Conservation (phyloP, 352 stramenopile genomes). For the Globisporangium camurandrum region DNA sequence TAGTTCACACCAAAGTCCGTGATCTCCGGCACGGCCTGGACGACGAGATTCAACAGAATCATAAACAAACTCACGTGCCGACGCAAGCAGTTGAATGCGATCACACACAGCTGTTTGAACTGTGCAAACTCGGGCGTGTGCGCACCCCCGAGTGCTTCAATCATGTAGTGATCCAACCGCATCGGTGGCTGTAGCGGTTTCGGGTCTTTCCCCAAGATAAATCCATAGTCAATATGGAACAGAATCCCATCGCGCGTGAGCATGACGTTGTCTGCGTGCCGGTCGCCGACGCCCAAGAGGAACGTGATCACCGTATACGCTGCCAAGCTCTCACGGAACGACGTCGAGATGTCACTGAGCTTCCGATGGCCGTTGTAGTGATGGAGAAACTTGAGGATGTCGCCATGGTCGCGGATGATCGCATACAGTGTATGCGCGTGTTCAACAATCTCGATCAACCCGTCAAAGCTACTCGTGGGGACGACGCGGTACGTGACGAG, state of each 20-base stretch:
- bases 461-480: constrained; percentile 77
- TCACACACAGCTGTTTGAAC: constrained; percentile 83
- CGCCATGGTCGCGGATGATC: constrained; percentile 79
- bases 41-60: constrained; percentile 80
- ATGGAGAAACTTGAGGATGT: constrained; percentile 80
- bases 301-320: constrained; percentile 99
- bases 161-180: constrained; percentile 92
- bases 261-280: constrained; percentile 99
- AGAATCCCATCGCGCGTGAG: constrained; percentile 93
- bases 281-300: constrained; percentile 97
- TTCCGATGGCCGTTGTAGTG: constrained; percentile 82
- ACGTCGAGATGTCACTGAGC: constrained; percentile 80
- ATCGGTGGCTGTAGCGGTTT: constrained; percentile 98
- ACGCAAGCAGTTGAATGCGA: constrained; percentile 82
- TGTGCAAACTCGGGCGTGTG: constrained; percentile 76
- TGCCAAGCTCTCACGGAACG: constrained; percentile 89
- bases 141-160: constrained; percentile 72
- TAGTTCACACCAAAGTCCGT: constrained; percentile 84
- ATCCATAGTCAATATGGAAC: constrained; percentile 99
- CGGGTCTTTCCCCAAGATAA: constrained; percentile 97
- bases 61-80: constrained; percentile 83
- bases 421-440: constrained; percentile 80
- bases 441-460: constrained; percentile 83
- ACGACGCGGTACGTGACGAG: constrained; percentile 84
- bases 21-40: constrained; percentile 78